These are phyloP conservation scores for Nakazawaea peltata DNA, from an alignment of 805 yeast species.

Conservation along the genomic window DNA sequence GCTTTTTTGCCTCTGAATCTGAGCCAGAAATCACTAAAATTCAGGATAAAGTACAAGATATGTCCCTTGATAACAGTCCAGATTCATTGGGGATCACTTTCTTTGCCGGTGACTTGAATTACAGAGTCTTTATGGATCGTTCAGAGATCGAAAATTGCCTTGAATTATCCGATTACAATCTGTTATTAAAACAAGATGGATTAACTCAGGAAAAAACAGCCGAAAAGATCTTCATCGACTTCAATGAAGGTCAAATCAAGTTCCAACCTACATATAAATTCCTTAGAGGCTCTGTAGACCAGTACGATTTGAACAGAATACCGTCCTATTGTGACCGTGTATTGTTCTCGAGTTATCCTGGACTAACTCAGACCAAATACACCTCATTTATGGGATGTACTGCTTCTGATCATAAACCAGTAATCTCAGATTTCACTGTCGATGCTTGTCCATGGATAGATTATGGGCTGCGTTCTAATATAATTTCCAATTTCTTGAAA, in stretches of 20 bases:
- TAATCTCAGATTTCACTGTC: constrained; percentile 27
- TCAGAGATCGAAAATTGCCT: constrained; percentile 12
- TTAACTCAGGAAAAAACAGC: constrained; percentile 26
- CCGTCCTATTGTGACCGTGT: constrained; percentile 60
- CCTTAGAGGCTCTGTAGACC: constrained; percentile 13
- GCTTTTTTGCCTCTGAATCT: constrained; percentile 1
- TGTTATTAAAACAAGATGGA: constrained; percentile 35
- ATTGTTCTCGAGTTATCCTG: constrained; percentile 19
- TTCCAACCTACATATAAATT: constrained; percentile 53
- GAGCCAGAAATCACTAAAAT: constrained; percentile 3
- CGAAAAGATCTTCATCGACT: constrained; percentile 31
- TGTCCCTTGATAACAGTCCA: too few relatives aligned
- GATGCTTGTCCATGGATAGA: constrained; percentile 29
- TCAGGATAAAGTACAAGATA: neutral
- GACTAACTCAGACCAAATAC: constrained; percentile 13
- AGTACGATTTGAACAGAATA: constrained; percentile 26
- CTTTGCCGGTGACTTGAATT: constrained; percentile 49
- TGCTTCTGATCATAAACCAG: constrained; percentile 53
- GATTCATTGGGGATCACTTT: constrained; percentile 26
- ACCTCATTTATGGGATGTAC: constrained; percentile 16
- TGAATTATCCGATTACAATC: constrained; percentile 20
- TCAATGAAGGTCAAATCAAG: constrained; percentile 35
- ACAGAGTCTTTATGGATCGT: constrained; percentile 26
- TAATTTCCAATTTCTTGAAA: constrained; percentile 29
- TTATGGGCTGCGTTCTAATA: constrained; percentile 22